Conservation (phyloP, 345 rosid genomes). For the Corchorus olitorius region DNA sequence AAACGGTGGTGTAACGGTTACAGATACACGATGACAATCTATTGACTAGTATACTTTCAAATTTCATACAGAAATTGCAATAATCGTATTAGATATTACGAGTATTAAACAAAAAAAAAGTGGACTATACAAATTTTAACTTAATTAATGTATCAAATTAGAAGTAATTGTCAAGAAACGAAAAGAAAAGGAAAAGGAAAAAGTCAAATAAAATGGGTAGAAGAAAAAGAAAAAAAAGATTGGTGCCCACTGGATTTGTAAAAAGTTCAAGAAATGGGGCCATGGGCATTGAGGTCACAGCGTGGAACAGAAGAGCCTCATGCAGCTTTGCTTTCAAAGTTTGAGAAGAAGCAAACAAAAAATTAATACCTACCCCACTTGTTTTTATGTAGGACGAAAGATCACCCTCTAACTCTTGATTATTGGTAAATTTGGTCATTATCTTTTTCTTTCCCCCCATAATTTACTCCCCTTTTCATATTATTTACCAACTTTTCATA, state of each 20-base stretch:
- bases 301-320: neutral
- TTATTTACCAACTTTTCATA: neutral
- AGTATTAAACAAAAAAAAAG: neutral
- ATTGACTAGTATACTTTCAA: too few species aligned
- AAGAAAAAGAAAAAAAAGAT: neutral
- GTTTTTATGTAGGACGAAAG: neutral
- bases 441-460: neutral
- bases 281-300: neutral
- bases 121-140: too few species aligned
- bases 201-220: neutral
- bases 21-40: too few species aligned
- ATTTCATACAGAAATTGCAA: too few species aligned
- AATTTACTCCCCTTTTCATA: neutral
- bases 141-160: neutral
- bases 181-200: neutral
- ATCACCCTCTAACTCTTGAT: neutral
- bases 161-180: too few species aligned
- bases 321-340: neutral
- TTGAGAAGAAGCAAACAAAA: slow-evolving; percentile 11
- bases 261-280: neutral
- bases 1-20: too few species aligned
- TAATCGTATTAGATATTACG: too few species aligned
- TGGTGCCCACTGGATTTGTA: neutral
- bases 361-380: neutral
- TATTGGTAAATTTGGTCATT: neutral